Evolutionary conservation across 768 basidiomycete species (phyloP), one percentile per base, ranked within the genome.

Genomic region (Collybia sordida): DNA sequence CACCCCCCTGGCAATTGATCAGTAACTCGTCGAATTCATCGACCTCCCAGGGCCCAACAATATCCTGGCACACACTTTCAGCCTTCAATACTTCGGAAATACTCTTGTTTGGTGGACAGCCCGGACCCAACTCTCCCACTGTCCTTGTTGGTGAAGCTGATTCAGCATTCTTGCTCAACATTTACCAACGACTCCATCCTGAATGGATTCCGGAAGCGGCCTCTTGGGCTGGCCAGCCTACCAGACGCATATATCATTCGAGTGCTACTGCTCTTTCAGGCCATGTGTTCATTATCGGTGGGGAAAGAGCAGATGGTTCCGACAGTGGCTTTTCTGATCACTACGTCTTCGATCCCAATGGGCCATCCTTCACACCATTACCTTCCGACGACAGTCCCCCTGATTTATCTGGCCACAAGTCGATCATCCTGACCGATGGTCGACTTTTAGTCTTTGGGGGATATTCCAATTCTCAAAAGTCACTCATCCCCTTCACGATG

Each of bases 41-140:
- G 5, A 60, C 72, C 4, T 67, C 76, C 0, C 75, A 79, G 48
- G 80, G 81, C 0, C 90, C 89, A 19, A 67, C 80, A 6, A 71
- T 93, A 9, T 81, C 88, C 9, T 94, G 90, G 88, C 88, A 93
- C 62, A 82, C 88, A 1, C 69, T 94, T 37, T 86, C 88, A 14
- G 80, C 85, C 3, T 78, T 81, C 68, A 79, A 81, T 47, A 66
- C 73, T 14, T 69, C 80, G 6, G 53, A 74, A 19, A 54, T 82
- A 2, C 72, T 94, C 3, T 64, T 85, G 12, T 91, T 93, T 51
- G 93, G 93, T 18, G 93, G 93, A 15, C 75, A 84, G 56, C 80
- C 85, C 12, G 88, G 78, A 2, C 73, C 84, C 4, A 78, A 80
- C 57, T 81, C 83, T 6, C 56, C 66, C 19, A 73, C 75, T 36